Conservation (phyloP, 176 grass and related monocot genomes). For the Oryza meyeriana region DNA sequence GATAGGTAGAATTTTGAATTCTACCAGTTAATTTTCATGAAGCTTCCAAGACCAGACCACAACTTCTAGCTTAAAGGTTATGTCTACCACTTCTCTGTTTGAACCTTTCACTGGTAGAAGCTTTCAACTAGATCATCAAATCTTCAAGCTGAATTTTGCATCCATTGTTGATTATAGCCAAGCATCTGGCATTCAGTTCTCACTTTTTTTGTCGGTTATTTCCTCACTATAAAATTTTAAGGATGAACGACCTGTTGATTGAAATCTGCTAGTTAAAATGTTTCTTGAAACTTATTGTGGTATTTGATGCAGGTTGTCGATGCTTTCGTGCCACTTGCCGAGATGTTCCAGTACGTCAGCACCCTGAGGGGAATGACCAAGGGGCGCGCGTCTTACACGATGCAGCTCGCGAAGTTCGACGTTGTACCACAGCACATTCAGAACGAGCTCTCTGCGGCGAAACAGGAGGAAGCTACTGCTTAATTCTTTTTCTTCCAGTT, state of each 20-base stretch:
- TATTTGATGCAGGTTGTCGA: slow-evolving; percentile 65
- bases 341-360: slow-evolving; percentile 99
- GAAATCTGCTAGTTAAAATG: not conserved
- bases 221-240: not conserved
- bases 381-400: slow-evolving; percentile 88
- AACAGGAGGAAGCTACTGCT: slow-evolving; percentile 65
- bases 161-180: slow-evolving; percentile 10
- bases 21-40: no score
- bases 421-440: slow-evolving; percentile 88
- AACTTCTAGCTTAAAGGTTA: not conserved
- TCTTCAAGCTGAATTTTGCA: not conserved
- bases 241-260: not conserved
- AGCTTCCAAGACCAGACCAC: no score
- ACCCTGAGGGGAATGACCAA: slow-evolving; percentile 87
- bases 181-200: slow-evolving; percentile 9
- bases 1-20: no score
- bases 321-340: slow-evolving; percentile 79
- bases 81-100: no score
- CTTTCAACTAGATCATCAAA: not conserved
- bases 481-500: slow-evolving; percentile 30
- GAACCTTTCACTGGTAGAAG: not conserved
- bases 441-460: slow-evolving; percentile 65
- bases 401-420: slow-evolving; percentile 90
- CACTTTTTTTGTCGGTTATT: not conserved
- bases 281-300: not conserved